Percentiles rank a stretch among this genome's conserved stretches.
phyloP scores from a whole-genome alignment of 495 filamentous ascomycete genomes.

The Acidiella bohemica region DNA sequence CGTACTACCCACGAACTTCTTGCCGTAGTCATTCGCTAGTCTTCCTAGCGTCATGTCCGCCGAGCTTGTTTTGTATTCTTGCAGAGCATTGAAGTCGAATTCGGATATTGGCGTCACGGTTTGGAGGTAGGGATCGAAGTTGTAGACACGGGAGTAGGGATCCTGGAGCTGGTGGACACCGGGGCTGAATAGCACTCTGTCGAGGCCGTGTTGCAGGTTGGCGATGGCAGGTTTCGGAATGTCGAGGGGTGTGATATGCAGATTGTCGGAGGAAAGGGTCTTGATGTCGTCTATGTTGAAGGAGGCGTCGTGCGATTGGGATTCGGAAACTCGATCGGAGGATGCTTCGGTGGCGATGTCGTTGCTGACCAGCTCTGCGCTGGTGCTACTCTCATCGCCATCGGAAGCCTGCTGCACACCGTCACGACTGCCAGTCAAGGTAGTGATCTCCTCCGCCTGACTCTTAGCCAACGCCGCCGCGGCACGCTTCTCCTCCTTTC shows the following conservation, averaged over 20 bases:
- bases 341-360: no score
- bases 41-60: constrained; percentile 53
- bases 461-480: no score
- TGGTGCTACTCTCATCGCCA: no score
- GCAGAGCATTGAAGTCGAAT: constrained; percentile 80
- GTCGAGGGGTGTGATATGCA: constrained; percentile 28
- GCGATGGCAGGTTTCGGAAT: constrained; percentile 50
- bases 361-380: no score
- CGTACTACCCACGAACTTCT: constrained; percentile 86
- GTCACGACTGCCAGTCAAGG: no score
- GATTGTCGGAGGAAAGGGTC: constrained; percentile 1
- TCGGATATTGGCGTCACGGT: constrained; percentile 81
- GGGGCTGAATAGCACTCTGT: constrained; percentile 88
- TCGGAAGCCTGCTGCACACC: no score
- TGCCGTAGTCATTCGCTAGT: constrained; percentile 50
- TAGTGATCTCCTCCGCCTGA: no score
- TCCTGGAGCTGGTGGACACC: constrained; percentile 89
- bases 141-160: constrained; percentile 73
- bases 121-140: constrained; percentile 89
- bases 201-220: constrained; percentile 60
- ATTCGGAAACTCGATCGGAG: background rate
- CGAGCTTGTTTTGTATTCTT: constrained; percentile 78
- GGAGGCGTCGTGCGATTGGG: background rate
- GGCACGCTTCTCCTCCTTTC: no score
- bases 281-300: background rate